Evolutionary conservation across 2,329 filamentous ascomycete genomes (phyloP), one percentile per base, ranked within the genome.

Genomic region (Beauveria rudraprayagi): DNA sequence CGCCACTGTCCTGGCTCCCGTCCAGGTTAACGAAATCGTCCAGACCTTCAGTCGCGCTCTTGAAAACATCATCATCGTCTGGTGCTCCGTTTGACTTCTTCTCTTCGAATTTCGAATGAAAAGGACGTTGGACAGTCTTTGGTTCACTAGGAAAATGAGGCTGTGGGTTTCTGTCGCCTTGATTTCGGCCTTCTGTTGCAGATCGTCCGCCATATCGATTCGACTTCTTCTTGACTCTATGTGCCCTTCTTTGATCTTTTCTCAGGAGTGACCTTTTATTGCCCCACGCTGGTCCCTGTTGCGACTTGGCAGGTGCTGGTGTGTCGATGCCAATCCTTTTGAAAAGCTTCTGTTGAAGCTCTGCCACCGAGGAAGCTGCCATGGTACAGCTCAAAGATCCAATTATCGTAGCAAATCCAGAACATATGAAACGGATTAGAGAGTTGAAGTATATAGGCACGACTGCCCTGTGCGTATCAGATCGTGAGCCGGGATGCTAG

Each of bases 241-340:
- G 84, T 17, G 81, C 81, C 70, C 87, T 90, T 61, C 89, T 82
- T 62, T 83, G 80, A 59, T 89, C 85, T 75, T 89, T 90, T 66
- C 87, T 80, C 17, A 67, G 68, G 17, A 61, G 48, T 24, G 64
- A 51, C 65, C 63, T 61, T 66, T 61, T 61, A 68, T 55, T 43
- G 55, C 26, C 60, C 22, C 51, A 65, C 24, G 61, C 58, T 61
- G 58, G 60, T 9, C 55, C 61, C 9, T 63, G 60, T 10, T 65
- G 53, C 46, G 56, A 65, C 19, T 44, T 61, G 48, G 47, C 50
- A 53, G 58, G 64, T 11, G 66, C 67, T 10, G 71, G 68, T 2
- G 68, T 64, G 53, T 70, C 68, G 60, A 76, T 61, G 5, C 74
- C 74, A 60, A 77, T 72, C 17, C 67, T 70, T 60, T 71, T 74